phyloP scores from a whole-genome alignment of 306 rosid species.

The Sicyos baderoa region DNA sequence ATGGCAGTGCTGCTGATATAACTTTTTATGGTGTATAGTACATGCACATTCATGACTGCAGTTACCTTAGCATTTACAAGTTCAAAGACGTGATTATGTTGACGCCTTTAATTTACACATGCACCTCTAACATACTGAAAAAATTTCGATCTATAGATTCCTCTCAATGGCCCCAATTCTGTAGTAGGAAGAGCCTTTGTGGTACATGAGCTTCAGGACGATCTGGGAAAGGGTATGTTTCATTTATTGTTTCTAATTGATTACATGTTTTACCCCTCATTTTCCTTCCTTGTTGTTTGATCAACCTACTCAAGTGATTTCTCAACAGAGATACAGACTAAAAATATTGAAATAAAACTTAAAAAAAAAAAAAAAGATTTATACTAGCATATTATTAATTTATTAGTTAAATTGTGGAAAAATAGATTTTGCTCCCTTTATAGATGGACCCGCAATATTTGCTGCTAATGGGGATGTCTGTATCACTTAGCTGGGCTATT shows the following conservation, averaged over 20 bases:
- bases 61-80: neutral
- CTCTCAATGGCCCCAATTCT: conserved; percentile 59
- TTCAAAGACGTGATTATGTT: neutral
- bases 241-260: neutral
- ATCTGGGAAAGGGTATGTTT: conserved; percentile 73
- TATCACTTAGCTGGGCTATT: neutral
- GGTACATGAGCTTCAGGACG: conserved; percentile 80
- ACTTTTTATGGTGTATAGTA: neutral
- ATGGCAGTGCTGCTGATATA: neutral
- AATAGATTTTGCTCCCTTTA: neutral
- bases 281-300: neutral
- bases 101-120: neutral
- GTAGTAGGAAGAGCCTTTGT: conserved; percentile 82
- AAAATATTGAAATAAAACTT: neutral
- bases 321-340: neutral
- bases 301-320: neutral
- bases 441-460: neutral
- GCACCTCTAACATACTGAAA: neutral
- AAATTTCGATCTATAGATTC: conserved; percentile 42
- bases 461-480: neutral
- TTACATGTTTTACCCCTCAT: neutral
- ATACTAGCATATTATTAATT: neutral
- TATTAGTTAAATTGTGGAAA: neutral
- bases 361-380: no score
- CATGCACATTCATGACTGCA: neutral